Evolutionary conservation across 2,329 filamentous ascomycete species (phyloP).

Genomic region (Cytospora piceicola): DNA sequence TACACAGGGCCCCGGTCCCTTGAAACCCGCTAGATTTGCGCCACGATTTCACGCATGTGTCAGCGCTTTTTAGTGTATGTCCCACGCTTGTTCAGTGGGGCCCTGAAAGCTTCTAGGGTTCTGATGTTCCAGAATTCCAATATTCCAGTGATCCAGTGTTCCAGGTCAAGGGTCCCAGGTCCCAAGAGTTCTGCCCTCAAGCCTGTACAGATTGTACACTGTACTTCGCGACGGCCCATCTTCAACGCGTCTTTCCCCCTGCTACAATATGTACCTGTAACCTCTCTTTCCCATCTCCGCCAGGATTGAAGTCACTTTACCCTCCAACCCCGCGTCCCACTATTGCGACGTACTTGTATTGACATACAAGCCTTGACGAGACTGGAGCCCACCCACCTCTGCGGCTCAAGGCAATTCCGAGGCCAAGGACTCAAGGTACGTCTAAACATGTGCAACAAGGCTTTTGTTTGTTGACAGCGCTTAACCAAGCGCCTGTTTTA

Average conservation of each 20-base stretch:
- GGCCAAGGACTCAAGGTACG: neutral
- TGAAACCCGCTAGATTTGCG: constrained; percentile 59
- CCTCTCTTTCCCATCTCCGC: no score
- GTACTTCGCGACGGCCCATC: no score
- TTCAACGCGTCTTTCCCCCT: no score
- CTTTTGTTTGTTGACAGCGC: neutral
- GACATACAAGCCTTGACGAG: constrained; percentile 21
- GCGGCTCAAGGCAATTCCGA: constrained; percentile 15
- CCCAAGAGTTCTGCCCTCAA: no score
- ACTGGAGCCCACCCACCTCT: constrained; percentile 6
- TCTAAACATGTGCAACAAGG: constrained; percentile 2
- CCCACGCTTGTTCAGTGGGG: constrained; percentile 18
- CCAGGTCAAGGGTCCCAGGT: no score
- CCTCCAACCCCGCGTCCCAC: constrained; percentile 18
- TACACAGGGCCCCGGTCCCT: constrained; percentile 40
- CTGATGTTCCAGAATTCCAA: no score
- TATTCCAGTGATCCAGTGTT: no score
- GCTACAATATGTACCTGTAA: no score
- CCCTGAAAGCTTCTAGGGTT: no score
- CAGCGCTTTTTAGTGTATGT: constrained; percentile 43
- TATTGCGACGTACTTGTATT: no score
- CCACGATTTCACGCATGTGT: constrained; percentile 54
- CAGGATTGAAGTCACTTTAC: no score
- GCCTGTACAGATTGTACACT: no score
- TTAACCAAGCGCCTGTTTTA: neutral